Conservation (phyloP, 495 filamentous ascomycete species). For the Pseudotulostoma volvatum region DNA sequence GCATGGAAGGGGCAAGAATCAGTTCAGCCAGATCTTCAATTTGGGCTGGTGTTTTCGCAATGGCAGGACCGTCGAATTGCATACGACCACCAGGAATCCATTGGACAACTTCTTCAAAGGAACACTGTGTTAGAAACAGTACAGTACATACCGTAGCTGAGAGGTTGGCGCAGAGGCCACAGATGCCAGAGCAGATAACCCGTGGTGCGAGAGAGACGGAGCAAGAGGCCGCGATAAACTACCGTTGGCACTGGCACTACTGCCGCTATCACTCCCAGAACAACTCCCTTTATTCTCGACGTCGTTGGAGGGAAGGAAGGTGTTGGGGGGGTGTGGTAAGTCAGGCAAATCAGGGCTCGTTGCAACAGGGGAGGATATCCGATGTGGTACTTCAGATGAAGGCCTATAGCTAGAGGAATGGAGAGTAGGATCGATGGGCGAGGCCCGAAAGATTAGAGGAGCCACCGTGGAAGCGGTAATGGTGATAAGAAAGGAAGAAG, state of each 20-base stretch:
- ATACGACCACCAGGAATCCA: no score
- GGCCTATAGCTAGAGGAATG: conserved; percentile 31
- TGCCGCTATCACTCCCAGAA: no score
- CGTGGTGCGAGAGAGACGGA: conserved; percentile 35
- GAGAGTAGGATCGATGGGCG: conserved; percentile 40
- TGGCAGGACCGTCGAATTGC: no score
- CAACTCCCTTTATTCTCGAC: conserved; percentile 6
- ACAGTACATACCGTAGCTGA: conserved; percentile 44
- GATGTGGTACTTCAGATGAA: conserved; percentile 23
- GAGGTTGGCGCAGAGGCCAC: conserved; percentile 44
- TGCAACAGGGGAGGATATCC: no score
- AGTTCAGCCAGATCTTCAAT: no score
- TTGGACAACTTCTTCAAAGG: no score
- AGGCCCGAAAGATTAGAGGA: conserved; percentile 36
- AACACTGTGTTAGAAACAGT: no score
- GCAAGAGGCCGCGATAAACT: conserved; percentile 3
- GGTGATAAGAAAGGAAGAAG: no score
- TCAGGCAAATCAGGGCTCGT: no score
- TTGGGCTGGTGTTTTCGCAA: no score
- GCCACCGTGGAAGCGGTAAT: conserved; percentile 31
- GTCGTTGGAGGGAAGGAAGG: conserved; percentile 6
- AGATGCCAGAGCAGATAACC: conserved; percentile 45
- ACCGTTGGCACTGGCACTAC: no score
- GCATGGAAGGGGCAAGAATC: no score
- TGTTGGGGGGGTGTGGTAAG: conserved; percentile 6